phyloP scores from a whole-genome alignment of 2,329 filamentous ascomycete genomes.

The Blastomyces percursus region DNA sequence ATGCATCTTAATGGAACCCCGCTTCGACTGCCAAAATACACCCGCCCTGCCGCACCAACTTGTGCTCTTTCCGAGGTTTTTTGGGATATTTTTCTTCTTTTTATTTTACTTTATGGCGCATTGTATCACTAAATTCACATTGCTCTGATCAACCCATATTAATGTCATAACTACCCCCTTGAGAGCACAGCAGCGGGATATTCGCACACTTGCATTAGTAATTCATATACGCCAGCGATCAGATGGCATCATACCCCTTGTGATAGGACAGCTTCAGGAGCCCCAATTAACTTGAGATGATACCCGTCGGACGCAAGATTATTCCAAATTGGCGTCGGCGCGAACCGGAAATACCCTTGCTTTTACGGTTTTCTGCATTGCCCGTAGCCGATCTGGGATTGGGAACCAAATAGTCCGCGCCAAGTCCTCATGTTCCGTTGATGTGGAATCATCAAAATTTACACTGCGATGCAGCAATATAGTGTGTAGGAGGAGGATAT shows the following conservation, averaged over 20 bases:
- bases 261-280: not conserved
- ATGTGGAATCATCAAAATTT: constrained; percentile 5
- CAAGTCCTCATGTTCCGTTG: not conserved
- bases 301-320: not conserved
- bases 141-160: not conserved
- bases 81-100: not conserved
- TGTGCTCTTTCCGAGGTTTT: not conserved
- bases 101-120: not conserved
- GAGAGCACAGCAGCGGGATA: not conserved
- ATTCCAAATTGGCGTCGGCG: not conserved
- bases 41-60: not conserved
- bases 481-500: not conserved
- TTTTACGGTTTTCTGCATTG: not conserved
- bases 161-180: not conserved
- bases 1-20: not conserved
- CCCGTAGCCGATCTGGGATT: not conserved
- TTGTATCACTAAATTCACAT: constrained; percentile 1
- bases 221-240: not conserved
- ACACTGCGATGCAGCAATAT: not conserved
- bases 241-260: not conserved
- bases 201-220: not conserved
- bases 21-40: not conserved
- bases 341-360: not conserved
- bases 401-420: not conserved
- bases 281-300: not conserved